A percentile compares a stretch with the other conserved stretches of the same genome.
These are phyloP conservation scores for Ophiostoma quercus DNA, from an alignment of 2,329 filamentous ascomycete species.

Conservation along the genomic window DNA sequence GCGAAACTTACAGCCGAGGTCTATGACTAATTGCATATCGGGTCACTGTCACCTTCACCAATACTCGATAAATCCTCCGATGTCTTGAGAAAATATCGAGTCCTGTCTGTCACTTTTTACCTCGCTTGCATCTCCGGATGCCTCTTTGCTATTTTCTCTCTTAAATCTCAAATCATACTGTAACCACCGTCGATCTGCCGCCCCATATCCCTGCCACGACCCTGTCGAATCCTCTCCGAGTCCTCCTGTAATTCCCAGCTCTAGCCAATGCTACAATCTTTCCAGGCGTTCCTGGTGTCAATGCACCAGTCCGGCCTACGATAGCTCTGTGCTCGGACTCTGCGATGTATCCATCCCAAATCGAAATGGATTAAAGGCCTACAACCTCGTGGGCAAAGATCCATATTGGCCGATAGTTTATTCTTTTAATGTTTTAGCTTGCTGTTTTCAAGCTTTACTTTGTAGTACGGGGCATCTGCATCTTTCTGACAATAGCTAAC, in stretches of 20 bases:
- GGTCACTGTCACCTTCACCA: background rate
- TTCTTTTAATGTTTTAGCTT: background rate
- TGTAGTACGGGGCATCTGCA: background rate
- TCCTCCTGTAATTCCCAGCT: background rate
- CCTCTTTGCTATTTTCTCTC: background rate
- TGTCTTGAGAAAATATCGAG: background rate
- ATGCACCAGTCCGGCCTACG: slow-evolving; percentile 4
- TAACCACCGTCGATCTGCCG: slow-evolving; percentile 6
- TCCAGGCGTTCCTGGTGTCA: background rate
- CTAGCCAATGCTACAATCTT: background rate
- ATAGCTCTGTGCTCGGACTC: slow-evolving; percentile 11
- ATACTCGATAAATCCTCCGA: background rate
- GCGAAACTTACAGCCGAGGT: background rate
- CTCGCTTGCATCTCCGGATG: background rate
- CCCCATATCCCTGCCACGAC: slow-evolving; percentile 16
- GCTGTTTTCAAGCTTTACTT: too few species aligned
- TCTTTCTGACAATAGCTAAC: background rate
- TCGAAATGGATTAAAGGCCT: background rate
- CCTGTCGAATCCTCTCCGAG: background rate
- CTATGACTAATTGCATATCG: background rate
- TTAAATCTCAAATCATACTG: background rate
- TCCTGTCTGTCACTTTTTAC: background rate
- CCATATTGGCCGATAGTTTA: background rate
- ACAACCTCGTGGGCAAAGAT: background rate
- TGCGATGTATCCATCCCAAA: background rate